Conservation (phyloP, 345 rosid genomes). For the Heritiera littoralis region DNA sequence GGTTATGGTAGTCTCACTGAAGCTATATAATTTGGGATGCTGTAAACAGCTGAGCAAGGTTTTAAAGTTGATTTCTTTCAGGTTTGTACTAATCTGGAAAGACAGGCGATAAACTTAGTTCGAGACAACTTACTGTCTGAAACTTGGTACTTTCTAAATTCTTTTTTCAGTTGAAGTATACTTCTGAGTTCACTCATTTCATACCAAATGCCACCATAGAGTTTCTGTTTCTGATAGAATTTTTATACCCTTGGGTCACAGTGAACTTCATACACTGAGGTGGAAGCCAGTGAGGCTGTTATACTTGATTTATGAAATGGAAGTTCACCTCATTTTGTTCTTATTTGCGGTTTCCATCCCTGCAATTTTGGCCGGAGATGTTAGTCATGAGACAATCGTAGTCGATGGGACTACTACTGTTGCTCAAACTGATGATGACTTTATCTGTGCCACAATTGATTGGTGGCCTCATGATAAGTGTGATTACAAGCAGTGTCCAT, state of each 20-base stretch:
- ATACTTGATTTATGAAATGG: slow-evolving; percentile 41
- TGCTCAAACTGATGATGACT: slow-evolving; percentile 73
- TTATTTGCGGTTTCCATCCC: slow-evolving; percentile 47
- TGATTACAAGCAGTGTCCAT: slow-evolving; percentile 85
- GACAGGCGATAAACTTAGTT: neutral
- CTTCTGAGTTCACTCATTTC: neutral
- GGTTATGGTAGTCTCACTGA: neutral
- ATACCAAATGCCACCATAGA: neutral
- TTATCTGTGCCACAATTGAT: slow-evolving; percentile 88
- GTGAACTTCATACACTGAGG: slow-evolving; percentile 27
- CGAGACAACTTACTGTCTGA: neutral
- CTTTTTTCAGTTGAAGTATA: neutral
- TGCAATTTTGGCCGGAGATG: slow-evolving; percentile 47
- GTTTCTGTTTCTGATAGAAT: neutral
- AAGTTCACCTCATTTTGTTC: slow-evolving; percentile 36
- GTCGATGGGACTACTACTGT: slow-evolving; percentile 55
- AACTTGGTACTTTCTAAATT: neutral
- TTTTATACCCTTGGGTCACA: slow-evolving; percentile 26
- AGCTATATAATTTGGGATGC: neutral
- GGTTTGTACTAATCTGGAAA: slow-evolving; percentile 1
- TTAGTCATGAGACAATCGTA: slow-evolving; percentile 40
- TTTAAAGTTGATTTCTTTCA: slow-evolving; percentile 8
- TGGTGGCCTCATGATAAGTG: slow-evolving; percentile 99
- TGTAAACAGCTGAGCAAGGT: slow-evolving; percentile 1
- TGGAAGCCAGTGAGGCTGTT: slow-evolving; percentile 19